Conservation (phyloP, 1,284 basidiomycete genomes). For the Prillingera fragicola region DNA sequence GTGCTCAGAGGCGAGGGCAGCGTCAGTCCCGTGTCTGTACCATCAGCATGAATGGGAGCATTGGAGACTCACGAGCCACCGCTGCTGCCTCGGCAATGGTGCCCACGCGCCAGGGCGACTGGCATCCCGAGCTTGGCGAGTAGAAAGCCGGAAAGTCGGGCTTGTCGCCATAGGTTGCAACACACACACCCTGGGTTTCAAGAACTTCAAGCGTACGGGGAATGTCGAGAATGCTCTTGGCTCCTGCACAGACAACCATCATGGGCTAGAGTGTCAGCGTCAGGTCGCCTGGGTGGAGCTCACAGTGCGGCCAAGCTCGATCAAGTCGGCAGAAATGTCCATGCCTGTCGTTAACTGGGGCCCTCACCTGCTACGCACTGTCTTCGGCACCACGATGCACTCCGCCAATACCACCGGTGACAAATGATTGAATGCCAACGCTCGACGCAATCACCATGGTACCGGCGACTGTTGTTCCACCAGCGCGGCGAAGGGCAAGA, state of each 20-base stretch:
- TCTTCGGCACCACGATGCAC: constrained; percentile 89
- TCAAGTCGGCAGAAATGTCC: constrained; percentile 89
- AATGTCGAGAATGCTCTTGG: constrained; percentile 94
- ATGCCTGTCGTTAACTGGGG: constrained; percentile 58
- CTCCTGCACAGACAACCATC: constrained; percentile 86
- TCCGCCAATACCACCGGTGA: constrained; percentile 53
- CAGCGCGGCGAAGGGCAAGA: constrained; percentile 63
- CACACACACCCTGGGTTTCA: constrained; percentile 93
- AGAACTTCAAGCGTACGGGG: constrained; percentile 88
- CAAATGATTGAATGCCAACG: constrained; percentile 70
- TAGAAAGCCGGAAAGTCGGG: constrained; percentile 91
- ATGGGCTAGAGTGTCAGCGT: constrained; percentile 49
- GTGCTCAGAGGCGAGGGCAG: constrained; percentile 48
- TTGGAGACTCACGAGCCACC: constrained; percentile 12
- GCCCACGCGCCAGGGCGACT: constrained; percentile 14
- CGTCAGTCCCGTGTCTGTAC: constrained; percentile 37
- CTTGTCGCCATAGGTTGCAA: constrained; percentile 68
- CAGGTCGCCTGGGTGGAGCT: not conserved
- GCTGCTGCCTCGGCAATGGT: constrained; percentile 18
- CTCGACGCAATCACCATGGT: constrained; percentile 76
- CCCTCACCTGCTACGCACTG: constrained; percentile 53
- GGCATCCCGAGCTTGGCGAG: constrained; percentile 69
- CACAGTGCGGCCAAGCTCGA: constrained; percentile 67
- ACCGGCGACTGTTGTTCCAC: constrained; percentile 86
- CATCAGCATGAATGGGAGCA: not conserved